These are phyloP conservation scores for Aspergillus sp. DNA, from an alignment of 2,329 filamentous ascomycete species.

Conservation along the genomic window DNA sequence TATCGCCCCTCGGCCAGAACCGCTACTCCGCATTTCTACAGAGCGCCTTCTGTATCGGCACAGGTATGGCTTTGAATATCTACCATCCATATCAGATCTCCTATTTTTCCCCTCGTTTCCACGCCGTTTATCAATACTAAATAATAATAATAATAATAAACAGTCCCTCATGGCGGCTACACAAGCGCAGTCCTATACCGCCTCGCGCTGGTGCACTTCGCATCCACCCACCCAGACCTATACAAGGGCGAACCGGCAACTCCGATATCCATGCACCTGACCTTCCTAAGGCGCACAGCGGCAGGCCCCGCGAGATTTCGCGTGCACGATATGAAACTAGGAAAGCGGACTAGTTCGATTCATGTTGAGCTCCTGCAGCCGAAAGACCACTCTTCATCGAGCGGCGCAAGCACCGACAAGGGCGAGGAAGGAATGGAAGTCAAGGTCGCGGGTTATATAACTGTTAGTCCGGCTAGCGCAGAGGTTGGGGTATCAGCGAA, in stretches of 20 bases:
- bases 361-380: slow-evolving; percentile 57
- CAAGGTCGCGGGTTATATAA: slow-evolving; percentile 65
- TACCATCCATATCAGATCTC: no score
- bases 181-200: slow-evolving; percentile 63
- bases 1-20: slow-evolving; percentile 48
- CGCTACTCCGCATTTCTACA: slow-evolving; percentile 58
- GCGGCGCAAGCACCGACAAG: slow-evolving; percentile 13
- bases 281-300: slow-evolving; percentile 65
- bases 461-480: slow-evolving; percentile 60
- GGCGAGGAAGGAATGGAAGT: slow-evolving; percentile 47
- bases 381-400: slow-evolving; percentile 14
- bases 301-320: slow-evolving; percentile 57
- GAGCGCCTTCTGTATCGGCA: slow-evolving; percentile 65
- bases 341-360: slow-evolving; percentile 62
- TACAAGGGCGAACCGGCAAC: slow-evolving; percentile 48
- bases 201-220: slow-evolving; percentile 61
- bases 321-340: slow-evolving; percentile 65
- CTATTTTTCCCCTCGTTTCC: no score
- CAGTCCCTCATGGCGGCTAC: slow-evolving; percentile 71
- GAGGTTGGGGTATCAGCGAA: slow-evolving; percentile 59
- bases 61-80: slow-evolving; percentile 46
- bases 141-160: slow-evolving; percentile 9
- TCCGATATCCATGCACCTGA: slow-evolving; percentile 63
- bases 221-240: slow-evolving; percentile 57
- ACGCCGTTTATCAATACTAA: not conserved